phyloP scores from a whole-genome alignment of 495 filamentous ascomycete species.

The Tetracladium marchalianum region DNA sequence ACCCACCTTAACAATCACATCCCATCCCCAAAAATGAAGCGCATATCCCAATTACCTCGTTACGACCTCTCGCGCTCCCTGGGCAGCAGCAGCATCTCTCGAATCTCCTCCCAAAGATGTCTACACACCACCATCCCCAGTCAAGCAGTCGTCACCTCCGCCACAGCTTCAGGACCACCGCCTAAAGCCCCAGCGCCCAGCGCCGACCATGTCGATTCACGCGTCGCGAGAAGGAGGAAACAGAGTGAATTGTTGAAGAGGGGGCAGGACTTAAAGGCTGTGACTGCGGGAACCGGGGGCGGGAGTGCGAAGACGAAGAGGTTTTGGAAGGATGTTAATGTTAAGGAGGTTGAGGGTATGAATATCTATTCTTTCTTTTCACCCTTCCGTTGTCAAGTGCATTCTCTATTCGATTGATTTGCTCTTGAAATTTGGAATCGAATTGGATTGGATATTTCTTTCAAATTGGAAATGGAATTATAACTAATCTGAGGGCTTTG shows the following conservation, averaged over 20 bases:
- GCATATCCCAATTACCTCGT: slow-evolving; percentile 23
- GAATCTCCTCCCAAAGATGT: slow-evolving; percentile 13
- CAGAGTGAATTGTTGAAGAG: slow-evolving; percentile 42
- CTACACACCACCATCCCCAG: slow-evolving; percentile 31
- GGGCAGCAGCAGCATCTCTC: slow-evolving; percentile 8
- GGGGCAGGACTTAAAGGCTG: slow-evolving; percentile 34
- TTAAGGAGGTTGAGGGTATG: slow-evolving; percentile 45
- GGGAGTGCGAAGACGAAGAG: slow-evolving; percentile 48
- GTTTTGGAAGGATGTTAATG: slow-evolving; percentile 77
- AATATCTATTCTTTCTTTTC: background rate
- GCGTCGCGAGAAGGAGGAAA: slow-evolving; percentile 42
- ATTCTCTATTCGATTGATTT: background rate
- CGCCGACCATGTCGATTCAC: slow-evolving; percentile 35
- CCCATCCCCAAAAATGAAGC: slow-evolving; percentile 23
- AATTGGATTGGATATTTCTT: slow-evolving; percentile 2
- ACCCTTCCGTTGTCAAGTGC: background rate
- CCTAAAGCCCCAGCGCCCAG: slow-evolving; percentile 61
- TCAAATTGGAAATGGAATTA: no score
- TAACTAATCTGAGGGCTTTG: no score
- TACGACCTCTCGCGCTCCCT: slow-evolving; percentile 10
- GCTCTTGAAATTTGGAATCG: no score
- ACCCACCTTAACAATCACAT: background rate
- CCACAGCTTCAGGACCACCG: slow-evolving; percentile 76
- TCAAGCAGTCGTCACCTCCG: slow-evolving; percentile 44
- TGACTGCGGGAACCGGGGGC: slow-evolving; percentile 22